Evolutionary conservation across 371 early-diverging fungal genomes (phyloP).

Genomic region (Mucor plumbeus): DNA sequence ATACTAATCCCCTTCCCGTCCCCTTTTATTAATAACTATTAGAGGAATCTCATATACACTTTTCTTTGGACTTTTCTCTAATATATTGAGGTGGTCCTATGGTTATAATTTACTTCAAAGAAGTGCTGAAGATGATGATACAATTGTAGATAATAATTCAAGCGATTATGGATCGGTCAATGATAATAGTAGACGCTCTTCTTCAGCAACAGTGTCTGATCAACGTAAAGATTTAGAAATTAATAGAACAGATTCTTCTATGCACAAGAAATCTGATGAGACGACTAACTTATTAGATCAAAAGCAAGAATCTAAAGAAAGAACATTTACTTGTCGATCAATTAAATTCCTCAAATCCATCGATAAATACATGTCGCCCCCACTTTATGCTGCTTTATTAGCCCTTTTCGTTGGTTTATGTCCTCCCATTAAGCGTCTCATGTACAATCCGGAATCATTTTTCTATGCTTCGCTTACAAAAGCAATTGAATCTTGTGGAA

Average conservation of each 20-base stretch:
- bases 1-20: too few species aligned
- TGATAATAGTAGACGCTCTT: neutral
- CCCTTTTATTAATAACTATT: conserved; percentile 5
- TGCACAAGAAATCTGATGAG: neutral
- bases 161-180: neutral
- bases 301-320: neutral
- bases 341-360: neutral
- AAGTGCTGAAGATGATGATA: conserved; percentile 18
- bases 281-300: conserved; percentile 3
- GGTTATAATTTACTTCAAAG: conserved; percentile 66
- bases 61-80: conserved; percentile 76
- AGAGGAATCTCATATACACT: conserved; percentile 79
- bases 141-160: neutral
- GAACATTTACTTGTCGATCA: neutral
- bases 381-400: conserved; percentile 64
- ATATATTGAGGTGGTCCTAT: conserved; percentile 78
- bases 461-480: conserved; percentile 62
- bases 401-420: conserved; percentile 64
- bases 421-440: conserved; percentile 52
- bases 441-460: conserved; percentile 57
- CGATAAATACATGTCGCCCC: conserved; percentile 64
- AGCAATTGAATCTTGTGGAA: conserved; percentile 70
- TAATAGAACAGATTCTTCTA: neutral
- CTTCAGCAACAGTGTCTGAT: conserved; percentile 1
- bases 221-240: neutral